Conservation (phyloP, 2,329 filamentous ascomycete species). For the Trichoderma sp. region DNA sequence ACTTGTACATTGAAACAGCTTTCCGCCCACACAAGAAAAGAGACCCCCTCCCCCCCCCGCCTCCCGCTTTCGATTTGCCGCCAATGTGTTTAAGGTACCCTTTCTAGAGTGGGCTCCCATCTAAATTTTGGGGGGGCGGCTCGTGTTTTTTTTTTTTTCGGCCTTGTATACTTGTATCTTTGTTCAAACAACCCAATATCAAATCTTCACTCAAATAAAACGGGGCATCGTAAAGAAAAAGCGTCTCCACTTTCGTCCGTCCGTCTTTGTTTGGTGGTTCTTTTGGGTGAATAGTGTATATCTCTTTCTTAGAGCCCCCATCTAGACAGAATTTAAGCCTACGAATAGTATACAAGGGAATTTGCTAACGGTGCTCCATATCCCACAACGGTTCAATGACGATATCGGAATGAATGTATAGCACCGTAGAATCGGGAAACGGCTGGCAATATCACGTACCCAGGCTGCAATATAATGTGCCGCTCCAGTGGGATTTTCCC, state of each 20-base stretch:
- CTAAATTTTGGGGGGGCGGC: slow-evolving; percentile 7
- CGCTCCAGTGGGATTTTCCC: not conserved
- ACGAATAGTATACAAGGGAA: not conserved
- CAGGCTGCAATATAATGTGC: not conserved
- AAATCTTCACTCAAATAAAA: not conserved
- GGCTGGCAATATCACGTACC: too few species aligned
- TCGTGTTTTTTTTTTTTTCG: not conserved
- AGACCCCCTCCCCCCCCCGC: not conserved
- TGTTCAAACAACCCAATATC: not conserved
- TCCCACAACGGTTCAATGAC: not conserved
- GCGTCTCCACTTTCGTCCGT: slow-evolving; percentile 15
- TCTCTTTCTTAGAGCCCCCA: not conserved
- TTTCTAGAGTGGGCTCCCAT: slow-evolving; percentile 2
- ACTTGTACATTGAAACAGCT: not conserved
- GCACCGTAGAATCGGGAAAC: not conserved
- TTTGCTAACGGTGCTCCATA: not conserved
- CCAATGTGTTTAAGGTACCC: not conserved
- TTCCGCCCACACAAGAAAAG: not conserved
- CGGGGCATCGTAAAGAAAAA: slow-evolving; percentile 7
- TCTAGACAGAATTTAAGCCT: not conserved
- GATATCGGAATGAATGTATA: not conserved
- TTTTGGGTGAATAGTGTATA: not conserved
- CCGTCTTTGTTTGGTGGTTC: not conserved
- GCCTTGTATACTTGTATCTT: not conserved
- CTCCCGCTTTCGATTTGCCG: slow-evolving; percentile 22